Conservation (phyloP, 441 rosid genomes). For the Macaranga tanarius region DNA sequence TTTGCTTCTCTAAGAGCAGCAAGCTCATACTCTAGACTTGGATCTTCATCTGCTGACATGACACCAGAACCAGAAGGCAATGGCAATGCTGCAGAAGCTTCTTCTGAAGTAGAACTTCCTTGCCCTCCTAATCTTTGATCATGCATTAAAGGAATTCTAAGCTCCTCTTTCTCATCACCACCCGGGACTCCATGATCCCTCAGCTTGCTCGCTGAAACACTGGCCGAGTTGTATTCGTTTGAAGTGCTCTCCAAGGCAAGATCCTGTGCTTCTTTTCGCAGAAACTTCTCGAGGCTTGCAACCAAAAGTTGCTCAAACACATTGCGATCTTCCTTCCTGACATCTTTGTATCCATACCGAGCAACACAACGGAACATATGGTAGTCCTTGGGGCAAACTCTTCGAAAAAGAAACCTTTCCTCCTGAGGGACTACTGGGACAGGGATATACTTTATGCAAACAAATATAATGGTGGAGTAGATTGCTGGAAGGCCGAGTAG, state of each 20-base stretch:
- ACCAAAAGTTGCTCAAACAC: constrained; percentile 82
- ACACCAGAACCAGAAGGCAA: constrained; percentile 27
- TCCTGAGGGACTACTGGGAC: constrained; percentile 88
- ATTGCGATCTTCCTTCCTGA: constrained; percentile 75
- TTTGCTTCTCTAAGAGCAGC: constrained; percentile 77
- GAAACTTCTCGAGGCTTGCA: constrained; percentile 77
- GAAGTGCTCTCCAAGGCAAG: constrained; percentile 64
- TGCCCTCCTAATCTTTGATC: constrained; percentile 27
- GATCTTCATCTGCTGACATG: constrained; percentile 64
- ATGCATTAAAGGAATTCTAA: constrained; percentile 53
- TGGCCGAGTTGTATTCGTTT: constrained; percentile 45
- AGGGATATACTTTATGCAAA: constrained; percentile 92
- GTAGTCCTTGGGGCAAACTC: constrained; percentile 90
- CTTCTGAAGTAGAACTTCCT: constrained; percentile 34
- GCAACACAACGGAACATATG: constrained; percentile 91
- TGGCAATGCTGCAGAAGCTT: constrained; percentile 39
- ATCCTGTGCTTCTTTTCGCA: constrained; percentile 70
- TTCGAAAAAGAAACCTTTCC: constrained; percentile 82
- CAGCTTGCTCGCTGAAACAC: too few relatives aligned
- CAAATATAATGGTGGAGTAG: constrained; percentile 81
- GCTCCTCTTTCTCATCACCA: constrained; percentile 41
- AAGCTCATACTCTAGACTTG: constrained; percentile 75
- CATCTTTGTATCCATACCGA: constrained; percentile 90
- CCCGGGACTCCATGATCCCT: too few relatives aligned
- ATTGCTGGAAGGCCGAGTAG: constrained; percentile 82